A percentile compares a stretch with the other conserved stretches of the same genome.
phyloP scores from a whole-genome alignment of 2,329 filamentous ascomycete genomes.

The Hirsutella rhossiliensis region DNA sequence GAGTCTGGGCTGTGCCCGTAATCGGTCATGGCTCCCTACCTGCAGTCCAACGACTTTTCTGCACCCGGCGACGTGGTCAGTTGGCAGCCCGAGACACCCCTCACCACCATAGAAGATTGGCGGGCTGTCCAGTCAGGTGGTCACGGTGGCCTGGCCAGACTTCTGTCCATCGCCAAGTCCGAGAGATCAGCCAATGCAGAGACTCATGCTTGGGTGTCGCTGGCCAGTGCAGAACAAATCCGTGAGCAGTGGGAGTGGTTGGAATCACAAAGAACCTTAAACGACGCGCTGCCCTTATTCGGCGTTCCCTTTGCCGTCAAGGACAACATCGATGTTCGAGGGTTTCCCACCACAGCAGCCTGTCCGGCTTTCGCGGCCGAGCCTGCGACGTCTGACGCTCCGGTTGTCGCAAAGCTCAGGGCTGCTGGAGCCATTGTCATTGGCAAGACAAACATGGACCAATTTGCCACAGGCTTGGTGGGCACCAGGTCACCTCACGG shows the following conservation, averaged over 20 bases:
- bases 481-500: slow-evolving; percentile 50
- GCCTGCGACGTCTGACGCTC: slow-evolving; percentile 30
- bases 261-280: neutral
- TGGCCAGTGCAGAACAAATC: slow-evolving; percentile 16
- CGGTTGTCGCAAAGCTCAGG: slow-evolving; percentile 35
- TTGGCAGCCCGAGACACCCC: neutral
- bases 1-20: too few relatives aligned
- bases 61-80: too few relatives aligned
- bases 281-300: slow-evolving; percentile 31
- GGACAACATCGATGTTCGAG: slow-evolving; percentile 41
- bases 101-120: slow-evolving; percentile 14
- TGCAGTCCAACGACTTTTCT: neutral
- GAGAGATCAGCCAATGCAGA: slow-evolving; percentile 8
- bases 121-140: slow-evolving; percentile 11
- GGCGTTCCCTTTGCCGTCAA: slow-evolving; percentile 46
- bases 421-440: slow-evolving; percentile 42
- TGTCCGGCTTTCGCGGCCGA: slow-evolving; percentile 35
- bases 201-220: slow-evolving; percentile 19
- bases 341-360: slow-evolving; percentile 38
- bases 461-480: slow-evolving; percentile 50
- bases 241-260: slow-evolving; percentile 5
- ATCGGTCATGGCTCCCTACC: neutral
- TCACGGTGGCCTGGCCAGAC: slow-evolving; percentile 14
- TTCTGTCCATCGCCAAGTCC: slow-evolving; percentile 11
- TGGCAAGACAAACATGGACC: slow-evolving; percentile 49